Evolutionary conservation across 2,329 filamentous ascomycete species (phyloP).

Genomic region (Fusarium gaditjirri): DNA sequence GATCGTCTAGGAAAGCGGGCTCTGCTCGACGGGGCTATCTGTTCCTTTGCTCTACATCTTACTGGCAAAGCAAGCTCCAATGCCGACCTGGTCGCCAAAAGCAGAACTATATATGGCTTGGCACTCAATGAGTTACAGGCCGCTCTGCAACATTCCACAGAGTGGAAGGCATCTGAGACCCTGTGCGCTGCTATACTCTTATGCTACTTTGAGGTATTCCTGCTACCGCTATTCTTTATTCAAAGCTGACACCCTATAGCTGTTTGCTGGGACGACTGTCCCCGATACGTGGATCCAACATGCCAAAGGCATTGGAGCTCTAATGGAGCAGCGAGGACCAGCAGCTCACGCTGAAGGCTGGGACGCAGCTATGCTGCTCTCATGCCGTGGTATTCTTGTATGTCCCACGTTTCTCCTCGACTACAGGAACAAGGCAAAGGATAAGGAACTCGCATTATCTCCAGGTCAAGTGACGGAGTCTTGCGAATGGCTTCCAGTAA

Average conservation of each 20-base stretch:
- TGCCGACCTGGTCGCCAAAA: constrained; percentile 46
- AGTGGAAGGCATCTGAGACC: constrained; percentile 55
- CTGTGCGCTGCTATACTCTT: constrained; percentile 55
- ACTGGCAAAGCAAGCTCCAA: constrained; percentile 50
- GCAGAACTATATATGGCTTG: constrained; percentile 52
- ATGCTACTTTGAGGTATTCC: constrained; percentile 53
- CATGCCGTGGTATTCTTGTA: constrained; percentile 53
- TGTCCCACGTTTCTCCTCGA: constrained; percentile 27
- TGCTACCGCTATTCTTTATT: not conserved
- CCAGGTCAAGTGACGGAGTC: constrained; percentile 29
- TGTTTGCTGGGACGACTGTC: constrained; percentile 54
- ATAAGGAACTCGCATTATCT: constrained; percentile 20
- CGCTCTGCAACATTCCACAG: constrained; percentile 50
- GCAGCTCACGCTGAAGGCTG: constrained; percentile 49
- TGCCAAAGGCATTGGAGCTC: constrained; percentile 51
- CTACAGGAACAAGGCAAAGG: constrained; percentile 3
- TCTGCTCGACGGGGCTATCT: constrained; percentile 53
- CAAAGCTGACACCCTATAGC: constrained; percentile 41
- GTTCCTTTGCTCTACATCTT: constrained; percentile 52
- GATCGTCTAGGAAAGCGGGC: constrained; percentile 49
- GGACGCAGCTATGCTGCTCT: constrained; percentile 52
- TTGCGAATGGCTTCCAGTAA: not conserved
- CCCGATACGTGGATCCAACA: constrained; percentile 54
- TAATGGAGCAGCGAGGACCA: constrained; percentile 54
- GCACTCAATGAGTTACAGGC: constrained; percentile 50